Evolutionary conservation across 2,329 filamentous ascomycete genomes (phyloP).

Genomic region (Trichoderma brevicompactum): DNA sequence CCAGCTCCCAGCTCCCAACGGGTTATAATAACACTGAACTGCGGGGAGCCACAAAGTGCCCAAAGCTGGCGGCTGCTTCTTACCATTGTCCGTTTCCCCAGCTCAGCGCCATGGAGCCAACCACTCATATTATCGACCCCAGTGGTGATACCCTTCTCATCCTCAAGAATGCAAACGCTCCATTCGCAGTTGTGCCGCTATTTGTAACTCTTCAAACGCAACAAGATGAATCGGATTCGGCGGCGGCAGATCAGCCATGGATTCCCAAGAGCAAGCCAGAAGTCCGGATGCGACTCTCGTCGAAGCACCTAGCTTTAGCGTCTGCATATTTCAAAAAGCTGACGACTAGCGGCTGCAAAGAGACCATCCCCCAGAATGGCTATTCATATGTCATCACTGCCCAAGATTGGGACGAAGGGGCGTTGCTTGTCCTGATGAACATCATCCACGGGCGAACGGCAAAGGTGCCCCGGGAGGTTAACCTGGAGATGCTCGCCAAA

Average conservation of each 20-base stretch:
- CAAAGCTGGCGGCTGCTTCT: no score
- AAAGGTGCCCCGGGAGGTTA: constrained; percentile 44
- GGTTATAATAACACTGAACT: no score
- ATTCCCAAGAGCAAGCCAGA: neutral
- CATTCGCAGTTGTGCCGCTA: neutral
- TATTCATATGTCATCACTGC: constrained; percentile 13
- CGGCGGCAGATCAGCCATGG: no score
- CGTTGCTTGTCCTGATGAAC: constrained; percentile 48
- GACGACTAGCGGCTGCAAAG: constrained; percentile 23
- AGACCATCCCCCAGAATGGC: constrained; percentile 6
- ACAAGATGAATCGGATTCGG: neutral
- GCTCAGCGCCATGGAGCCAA: neutral
- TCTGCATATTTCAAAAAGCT: constrained; percentile 36
- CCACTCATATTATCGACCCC: constrained; percentile 7
- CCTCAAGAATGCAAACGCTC: constrained; percentile 6
- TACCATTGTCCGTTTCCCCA: neutral
- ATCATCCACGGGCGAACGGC: constrained; percentile 49
- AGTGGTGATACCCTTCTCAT: constrained; percentile 21
- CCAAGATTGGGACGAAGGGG: constrained; percentile 41
- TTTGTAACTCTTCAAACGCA: neutral
- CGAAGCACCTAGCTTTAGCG: constrained; percentile 43
- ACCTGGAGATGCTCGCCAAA: constrained; percentile 48
- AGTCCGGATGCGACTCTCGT: constrained; percentile 38
- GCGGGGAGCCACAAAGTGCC: no score
- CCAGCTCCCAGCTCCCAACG: no score